These are phyloP conservation scores for Sclerotinia spermophila DNA, from an alignment of 2,329 filamentous ascomycete genomes.

Conservation along the genomic window DNA sequence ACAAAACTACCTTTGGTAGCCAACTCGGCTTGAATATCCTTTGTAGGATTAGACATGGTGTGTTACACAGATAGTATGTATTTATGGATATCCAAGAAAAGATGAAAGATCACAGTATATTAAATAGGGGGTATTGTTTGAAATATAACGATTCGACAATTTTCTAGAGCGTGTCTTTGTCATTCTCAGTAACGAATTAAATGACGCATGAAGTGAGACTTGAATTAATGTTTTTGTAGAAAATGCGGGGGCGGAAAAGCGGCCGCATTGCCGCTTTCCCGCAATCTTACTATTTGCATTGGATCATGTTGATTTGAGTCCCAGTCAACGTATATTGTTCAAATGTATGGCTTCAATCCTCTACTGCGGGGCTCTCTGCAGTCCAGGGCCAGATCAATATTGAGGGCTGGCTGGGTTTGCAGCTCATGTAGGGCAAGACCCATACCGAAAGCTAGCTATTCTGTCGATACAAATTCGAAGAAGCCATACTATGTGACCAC, in stretches of 20 bases:
- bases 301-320: not conserved
- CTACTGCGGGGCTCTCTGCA: slow-evolving; percentile 23
- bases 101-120: not conserved
- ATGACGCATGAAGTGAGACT: slow-evolving; percentile 8
- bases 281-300: not conserved
- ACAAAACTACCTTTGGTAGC: slow-evolving; percentile 35
- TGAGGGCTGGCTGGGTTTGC: slow-evolving; percentile 29
- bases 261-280: not conserved
- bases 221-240: not conserved
- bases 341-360: slow-evolving; percentile 23
- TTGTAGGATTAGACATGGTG: slow-evolving; percentile 43
- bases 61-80: not conserved
- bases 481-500: slow-evolving; percentile 96
- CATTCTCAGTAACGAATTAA: not conserved
- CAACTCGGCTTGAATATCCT: slow-evolving; percentile 43
- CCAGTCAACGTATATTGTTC: not conserved
- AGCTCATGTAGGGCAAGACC: slow-evolving; percentile 26
- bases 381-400: slow-evolving; percentile 13
- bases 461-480: slow-evolving; percentile 30
- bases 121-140: not conserved
- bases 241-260: slow-evolving; percentile 5
- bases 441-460: slow-evolving; percentile 19
- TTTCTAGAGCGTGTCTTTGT: not conserved
- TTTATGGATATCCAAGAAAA: not conserved
- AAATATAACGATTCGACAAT: not conserved